Evolutionary conservation across 352 stramenopile genomes (phyloP).

Genomic region (Phytophthora citrophthora): DNA sequence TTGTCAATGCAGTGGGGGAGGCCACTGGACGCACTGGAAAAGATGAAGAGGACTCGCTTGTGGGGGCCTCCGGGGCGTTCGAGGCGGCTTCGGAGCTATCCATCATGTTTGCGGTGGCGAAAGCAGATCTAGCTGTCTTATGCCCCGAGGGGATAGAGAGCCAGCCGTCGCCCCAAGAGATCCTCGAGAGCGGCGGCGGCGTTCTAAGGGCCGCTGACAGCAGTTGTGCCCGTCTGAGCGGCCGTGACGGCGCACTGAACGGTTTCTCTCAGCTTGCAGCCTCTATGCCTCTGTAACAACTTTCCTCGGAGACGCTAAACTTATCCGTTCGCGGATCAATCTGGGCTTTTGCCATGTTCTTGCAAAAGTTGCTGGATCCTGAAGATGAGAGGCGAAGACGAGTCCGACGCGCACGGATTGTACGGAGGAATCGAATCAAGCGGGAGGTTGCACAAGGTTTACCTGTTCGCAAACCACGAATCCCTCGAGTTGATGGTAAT

Average conservation of each 20-base stretch:
- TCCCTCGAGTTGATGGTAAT: constrained; percentile 18
- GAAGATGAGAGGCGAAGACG: constrained; percentile 57
- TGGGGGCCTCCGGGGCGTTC: neutral
- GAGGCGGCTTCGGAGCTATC: constrained; percentile 17
- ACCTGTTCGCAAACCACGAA: constrained; percentile 16
- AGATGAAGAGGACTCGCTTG: neutral
- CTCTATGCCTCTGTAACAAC: constrained; percentile 19
- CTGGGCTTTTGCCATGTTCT: constrained; percentile 40
- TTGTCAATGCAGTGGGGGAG: constrained; percentile 4
- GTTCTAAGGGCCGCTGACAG: constrained; percentile 23
- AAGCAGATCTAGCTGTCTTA: constrained; percentile 24
- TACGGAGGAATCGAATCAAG: constrained; percentile 70
- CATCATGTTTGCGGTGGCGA: constrained; percentile 20
- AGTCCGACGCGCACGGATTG: constrained; percentile 55
- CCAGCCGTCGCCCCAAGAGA: constrained; percentile 23
- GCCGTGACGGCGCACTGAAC: constrained; percentile 19
- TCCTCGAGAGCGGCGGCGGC: constrained; percentile 25
- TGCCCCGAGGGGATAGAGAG: constrained; percentile 15
- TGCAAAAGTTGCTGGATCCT: constrained; percentile 57
- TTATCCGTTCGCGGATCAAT: constrained; percentile 30
- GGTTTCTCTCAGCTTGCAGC: constrained; percentile 15
- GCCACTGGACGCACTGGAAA: constrained; percentile 19
- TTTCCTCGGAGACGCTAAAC: constrained; percentile 33
- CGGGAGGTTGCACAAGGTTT: constrained; percentile 56
- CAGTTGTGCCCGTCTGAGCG: constrained; percentile 33